Base-by-base conservation (phyloP, 2,329 filamentous ascomycete genomes). In the Bipolaris gigantea region DNA sequence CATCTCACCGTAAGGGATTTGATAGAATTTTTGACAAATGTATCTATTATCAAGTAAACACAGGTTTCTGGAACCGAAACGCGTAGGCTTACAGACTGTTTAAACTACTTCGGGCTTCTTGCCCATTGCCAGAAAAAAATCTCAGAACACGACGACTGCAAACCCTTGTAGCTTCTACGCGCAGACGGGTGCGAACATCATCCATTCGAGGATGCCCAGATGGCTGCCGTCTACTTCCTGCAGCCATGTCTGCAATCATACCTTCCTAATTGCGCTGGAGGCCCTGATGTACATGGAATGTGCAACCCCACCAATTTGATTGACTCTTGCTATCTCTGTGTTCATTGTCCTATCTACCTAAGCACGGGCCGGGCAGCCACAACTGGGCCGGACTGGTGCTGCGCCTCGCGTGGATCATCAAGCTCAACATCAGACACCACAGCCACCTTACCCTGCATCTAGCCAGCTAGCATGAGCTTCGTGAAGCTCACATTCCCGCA, bases 371-470 rank as follows among this genome's bases (percentile, higher is more conserved):
- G 23, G 13, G 30, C 52, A 43, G 45, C 54, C 54, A 55, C 52
- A 57, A 41, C 45, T 44, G 16, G 11, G 52, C 54, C 59, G 59
- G 56, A 44, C 45, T 44, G 16, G 15, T 54, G 56, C 59, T 61
- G 56, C 54, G 59, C 59, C 59, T 56, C 56, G 42, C 46, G 30
- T 34, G 45, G 44, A 38, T 23, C 30, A 50, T 47, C 51, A 21
- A 27, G 43, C 53, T 53, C 50, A 62, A 55, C 61, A 52, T 40
- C 60, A 44, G 48, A 55, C 51, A 50, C 57, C 64, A 65, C 63
- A 62, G 62, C 63, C 64, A 67, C 65, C 44, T 45, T 51, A 47
- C 57, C 61, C 60, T 63, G 61, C 65, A 64, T 49, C 57, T 35
- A 40, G 57, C 56, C 63, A 64, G 60, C 61, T 62, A 55, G 47